phyloP scores from a whole-genome alignment of 306 rosid species.

The Vachellia pachyceras region DNA sequence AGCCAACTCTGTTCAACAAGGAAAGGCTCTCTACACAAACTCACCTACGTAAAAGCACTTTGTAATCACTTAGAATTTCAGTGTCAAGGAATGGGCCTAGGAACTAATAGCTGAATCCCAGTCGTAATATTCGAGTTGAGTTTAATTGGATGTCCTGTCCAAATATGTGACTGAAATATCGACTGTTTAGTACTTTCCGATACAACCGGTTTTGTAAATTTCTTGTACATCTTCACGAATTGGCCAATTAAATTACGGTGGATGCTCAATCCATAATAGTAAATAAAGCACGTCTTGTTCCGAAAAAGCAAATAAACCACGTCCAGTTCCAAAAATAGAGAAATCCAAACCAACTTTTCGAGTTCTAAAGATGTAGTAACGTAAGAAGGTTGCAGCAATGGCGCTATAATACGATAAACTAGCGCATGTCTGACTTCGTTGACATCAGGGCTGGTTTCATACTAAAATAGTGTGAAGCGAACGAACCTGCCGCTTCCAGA shows the following conservation, averaged over 20 bases:
- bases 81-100: background rate
- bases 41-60: background rate
- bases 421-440: background rate
- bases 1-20: slow-evolving; percentile 39
- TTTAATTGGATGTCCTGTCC: slow-evolving; percentile 41
- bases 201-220: background rate
- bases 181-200: slow-evolving; percentile 10
- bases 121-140: background rate
- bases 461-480: background rate
- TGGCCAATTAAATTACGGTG: no score
- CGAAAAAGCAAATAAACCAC: background rate
- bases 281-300: background rate
- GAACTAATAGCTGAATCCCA: slow-evolving; percentile 1
- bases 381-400: background rate
- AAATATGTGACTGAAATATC: slow-evolving; percentile 33
- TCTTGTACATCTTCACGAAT: background rate
- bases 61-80: background rate
- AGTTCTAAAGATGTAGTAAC: background rate
- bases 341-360: background rate
- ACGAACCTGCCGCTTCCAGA: background rate
- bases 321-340: background rate
- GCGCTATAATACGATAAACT: background rate
- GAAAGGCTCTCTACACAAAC: background rate
- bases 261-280: background rate
- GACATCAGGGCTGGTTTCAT: background rate